Evolutionary conservation across 2,329 filamentous ascomycete genomes (phyloP).

Genomic region (Arthrobotrys megalospora): DNA sequence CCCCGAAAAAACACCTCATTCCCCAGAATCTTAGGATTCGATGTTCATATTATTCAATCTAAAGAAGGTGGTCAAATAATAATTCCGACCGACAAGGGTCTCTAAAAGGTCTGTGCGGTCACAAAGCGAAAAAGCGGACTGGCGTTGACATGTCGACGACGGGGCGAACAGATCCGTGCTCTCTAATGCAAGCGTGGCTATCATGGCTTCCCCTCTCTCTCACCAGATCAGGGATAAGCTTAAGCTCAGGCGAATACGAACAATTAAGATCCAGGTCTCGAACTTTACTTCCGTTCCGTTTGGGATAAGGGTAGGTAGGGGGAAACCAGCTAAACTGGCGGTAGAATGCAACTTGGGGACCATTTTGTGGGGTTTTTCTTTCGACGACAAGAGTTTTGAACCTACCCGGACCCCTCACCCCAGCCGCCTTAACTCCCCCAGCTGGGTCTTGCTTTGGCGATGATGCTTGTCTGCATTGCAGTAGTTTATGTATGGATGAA

Average conservation of each 20-base stretch:
- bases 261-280: slow-evolving; percentile 24
- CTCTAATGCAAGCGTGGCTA: slow-evolving; percentile 27
- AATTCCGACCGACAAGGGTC: slow-evolving; percentile 60
- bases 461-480: slow-evolving; percentile 35
- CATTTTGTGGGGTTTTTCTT: slow-evolving; percentile 30
- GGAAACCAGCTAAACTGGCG: slow-evolving; percentile 10
- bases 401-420: slow-evolving; percentile 16
- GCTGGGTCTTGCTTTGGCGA: slow-evolving; percentile 21
- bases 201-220: slow-evolving; percentile 4
- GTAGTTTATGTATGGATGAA: slow-evolving; percentile 5
- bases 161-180: slow-evolving; percentile 57
- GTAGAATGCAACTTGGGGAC: slow-evolving; percentile 24
- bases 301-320: slow-evolving; percentile 2
- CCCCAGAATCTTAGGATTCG: slow-evolving; percentile 8
- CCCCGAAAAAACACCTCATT: slow-evolving; percentile 14
- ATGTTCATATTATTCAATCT: slow-evolving; percentile 32
- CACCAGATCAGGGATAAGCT: slow-evolving; percentile 34
- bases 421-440: slow-evolving; percentile 22
- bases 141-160: slow-evolving; percentile 35
- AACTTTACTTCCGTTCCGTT: slow-evolving; percentile 19
- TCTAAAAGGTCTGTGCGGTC: slow-evolving; percentile 52
- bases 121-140: slow-evolving; percentile 32
- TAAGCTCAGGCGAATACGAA: slow-evolving; percentile 38
- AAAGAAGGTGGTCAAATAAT: slow-evolving; percentile 59
- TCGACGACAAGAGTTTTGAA: background rate